A percentile compares a stretch with the other conserved stretches of the same genome.
phyloP scores from a whole-genome alignment of 2,329 filamentous ascomycete species.

The Chaetomiaceae sp. region DNA sequence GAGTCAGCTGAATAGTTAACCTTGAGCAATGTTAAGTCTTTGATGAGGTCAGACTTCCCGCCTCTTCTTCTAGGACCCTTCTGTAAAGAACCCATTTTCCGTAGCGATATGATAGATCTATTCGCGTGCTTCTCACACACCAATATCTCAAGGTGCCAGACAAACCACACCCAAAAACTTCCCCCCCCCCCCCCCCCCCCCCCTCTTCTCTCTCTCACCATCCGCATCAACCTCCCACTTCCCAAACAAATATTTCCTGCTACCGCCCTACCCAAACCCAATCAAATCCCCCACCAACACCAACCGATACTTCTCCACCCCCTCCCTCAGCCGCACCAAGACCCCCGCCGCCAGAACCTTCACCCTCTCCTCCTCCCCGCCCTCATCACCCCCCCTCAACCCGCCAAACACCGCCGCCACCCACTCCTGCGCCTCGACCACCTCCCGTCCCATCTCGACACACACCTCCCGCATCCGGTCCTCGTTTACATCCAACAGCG shows the following conservation, averaged over 20 bases:
- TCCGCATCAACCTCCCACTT: neutral
- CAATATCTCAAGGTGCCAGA: too few relatives aligned
- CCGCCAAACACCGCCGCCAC: constrained; percentile 69
- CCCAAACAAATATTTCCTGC: neutral
- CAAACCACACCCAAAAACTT: too few relatives aligned
- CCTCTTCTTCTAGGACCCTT: too few relatives aligned
- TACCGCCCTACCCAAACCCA: constrained; percentile 22
- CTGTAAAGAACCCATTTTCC: too few relatives aligned
- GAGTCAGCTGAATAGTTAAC: too few relatives aligned
- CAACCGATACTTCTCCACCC: constrained; percentile 75
- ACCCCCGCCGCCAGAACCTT: constrained; percentile 75
- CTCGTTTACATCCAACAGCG: constrained; percentile 76
- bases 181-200: too few relatives aligned
- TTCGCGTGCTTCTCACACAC: too few relatives aligned
- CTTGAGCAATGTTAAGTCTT: too few relatives aligned
- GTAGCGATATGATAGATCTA: too few relatives aligned
- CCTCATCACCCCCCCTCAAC: constrained; percentile 45
- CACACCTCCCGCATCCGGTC: constrained; percentile 68
- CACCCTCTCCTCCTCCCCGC: constrained; percentile 70
- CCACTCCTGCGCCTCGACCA: constrained; percentile 88
- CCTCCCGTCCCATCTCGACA: constrained; percentile 65
- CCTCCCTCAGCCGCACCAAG: constrained; percentile 72
- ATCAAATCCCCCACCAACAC: constrained; percentile 68
- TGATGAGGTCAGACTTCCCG: too few relatives aligned
- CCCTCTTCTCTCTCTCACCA: too few relatives aligned